Conservation (phyloP, 1,139 yeast species). For the Wickerhamiella infanticola region DNA sequence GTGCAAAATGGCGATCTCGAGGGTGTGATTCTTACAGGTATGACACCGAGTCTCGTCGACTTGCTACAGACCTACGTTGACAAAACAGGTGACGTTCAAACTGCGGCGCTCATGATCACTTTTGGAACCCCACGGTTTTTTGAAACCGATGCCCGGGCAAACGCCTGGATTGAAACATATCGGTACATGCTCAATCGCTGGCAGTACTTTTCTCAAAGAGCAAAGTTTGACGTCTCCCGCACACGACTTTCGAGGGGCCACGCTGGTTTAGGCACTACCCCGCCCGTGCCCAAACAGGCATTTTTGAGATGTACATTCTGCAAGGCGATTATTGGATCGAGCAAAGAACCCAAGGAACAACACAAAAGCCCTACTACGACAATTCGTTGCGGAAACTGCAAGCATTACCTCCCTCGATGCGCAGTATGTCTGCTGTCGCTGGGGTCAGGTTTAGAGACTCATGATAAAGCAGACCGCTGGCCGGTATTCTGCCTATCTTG, state of each 20-base stretch:
- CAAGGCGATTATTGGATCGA: conserved; percentile 32
- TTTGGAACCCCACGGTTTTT: conserved; percentile 79
- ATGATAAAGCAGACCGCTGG: conserved; percentile 30
- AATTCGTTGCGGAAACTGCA: conserved; percentile 60
- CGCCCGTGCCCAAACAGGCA: conserved; percentile 55
- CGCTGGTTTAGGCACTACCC: conserved; percentile 34
- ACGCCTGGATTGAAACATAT: conserved; percentile 63
- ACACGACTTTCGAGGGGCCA: conserved; percentile 45
- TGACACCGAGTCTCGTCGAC: conserved; percentile 70
- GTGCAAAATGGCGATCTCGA: conserved; percentile 72
- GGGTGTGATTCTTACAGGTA: conserved; percentile 78
- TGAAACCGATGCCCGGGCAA: conserved; percentile 43
- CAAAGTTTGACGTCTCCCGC: conserved; percentile 71
- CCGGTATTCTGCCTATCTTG: conserved; percentile 83
- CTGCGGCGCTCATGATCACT: conserved; percentile 68
- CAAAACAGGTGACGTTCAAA: conserved; percentile 81
- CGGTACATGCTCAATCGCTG: conserved; percentile 67
- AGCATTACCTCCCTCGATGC: conserved; percentile 80
- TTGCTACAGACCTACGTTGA: conserved; percentile 77
- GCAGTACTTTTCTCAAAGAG: conserved; percentile 63
- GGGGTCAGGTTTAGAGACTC: conserved; percentile 46
- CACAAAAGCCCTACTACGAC: not conserved
- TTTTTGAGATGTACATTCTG: conserved; percentile 70
- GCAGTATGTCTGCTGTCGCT: conserved; percentile 73
- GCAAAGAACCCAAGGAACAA: not conserved